These are phyloP conservation scores for Purpureocillium lavendulum DNA, from an alignment of 2,329 filamentous ascomycete species.

Conservation along the genomic window DNA sequence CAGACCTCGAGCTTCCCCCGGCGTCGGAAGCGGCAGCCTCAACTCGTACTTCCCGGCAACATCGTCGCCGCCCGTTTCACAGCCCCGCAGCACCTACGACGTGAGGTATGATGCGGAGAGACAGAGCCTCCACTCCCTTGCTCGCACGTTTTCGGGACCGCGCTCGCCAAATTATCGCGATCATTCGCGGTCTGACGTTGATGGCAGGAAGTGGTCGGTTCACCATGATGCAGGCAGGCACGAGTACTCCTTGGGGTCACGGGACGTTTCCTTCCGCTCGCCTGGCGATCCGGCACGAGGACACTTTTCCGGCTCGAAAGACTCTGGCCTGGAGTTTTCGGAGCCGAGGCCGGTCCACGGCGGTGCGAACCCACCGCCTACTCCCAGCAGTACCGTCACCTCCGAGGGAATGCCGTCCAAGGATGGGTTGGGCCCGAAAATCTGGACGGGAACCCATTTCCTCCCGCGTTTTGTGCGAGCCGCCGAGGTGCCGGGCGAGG, in stretches of 20 bases:
- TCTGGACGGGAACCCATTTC: slow-evolving; percentile 61
- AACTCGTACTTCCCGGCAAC: slow-evolving; percentile 40
- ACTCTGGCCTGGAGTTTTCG: slow-evolving; percentile 16
- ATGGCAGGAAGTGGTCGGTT: slow-evolving; percentile 28
- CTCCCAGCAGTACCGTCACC: slow-evolving; percentile 15
- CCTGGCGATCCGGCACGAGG: slow-evolving; percentile 24
- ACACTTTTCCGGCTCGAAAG: slow-evolving; percentile 27
- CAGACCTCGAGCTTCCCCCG: slow-evolving; percentile 30
- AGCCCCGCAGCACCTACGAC: slow-evolving; percentile 39
- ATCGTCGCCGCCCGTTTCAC: slow-evolving; percentile 26
- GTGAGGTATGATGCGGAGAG: slow-evolving; percentile 34
- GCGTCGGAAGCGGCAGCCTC: slow-evolving; percentile 26
- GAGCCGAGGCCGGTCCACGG: slow-evolving; percentile 17
- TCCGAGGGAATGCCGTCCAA: slow-evolving; percentile 42
- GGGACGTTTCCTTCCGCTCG: slow-evolving; percentile 25
- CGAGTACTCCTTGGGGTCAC: slow-evolving; percentile 38
- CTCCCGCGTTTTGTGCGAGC: slow-evolving; percentile 56
- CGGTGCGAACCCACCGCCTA: slow-evolving; percentile 17
- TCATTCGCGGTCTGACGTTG: slow-evolving; percentile 23
- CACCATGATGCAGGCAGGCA: slow-evolving; percentile 30
- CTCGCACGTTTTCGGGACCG: slow-evolving; percentile 31
- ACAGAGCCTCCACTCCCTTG: slow-evolving; percentile 17
- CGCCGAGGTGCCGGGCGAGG: slow-evolving; percentile 66
- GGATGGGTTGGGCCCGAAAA: slow-evolving; percentile 57
- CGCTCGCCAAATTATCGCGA: slow-evolving; percentile 37